Base-by-base conservation (phyloP, 345 rosid genomes). In the Nephelium lappaceum region DNA sequence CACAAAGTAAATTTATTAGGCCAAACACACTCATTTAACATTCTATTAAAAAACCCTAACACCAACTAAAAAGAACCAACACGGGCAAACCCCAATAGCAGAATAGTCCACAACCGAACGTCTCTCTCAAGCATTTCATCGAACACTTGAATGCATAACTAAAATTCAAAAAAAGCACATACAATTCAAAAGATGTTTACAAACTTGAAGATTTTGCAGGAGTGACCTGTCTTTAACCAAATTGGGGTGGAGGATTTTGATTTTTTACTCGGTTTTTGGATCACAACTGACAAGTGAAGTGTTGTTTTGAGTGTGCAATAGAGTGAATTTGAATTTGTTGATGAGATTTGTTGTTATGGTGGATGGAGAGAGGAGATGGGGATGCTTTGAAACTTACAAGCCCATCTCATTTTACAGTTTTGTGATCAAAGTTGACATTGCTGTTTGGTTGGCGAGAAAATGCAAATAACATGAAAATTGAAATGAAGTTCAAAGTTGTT, bases 1-100 rank as follows among this genome's bases (percentile, higher is more conserved):
- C 5, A 87, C 65, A 89, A 81, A 51, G 89, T 87, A 76, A 89
- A 89, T n/a, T 80, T 74, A 69, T 89, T 89, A 4, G 92, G 89
- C 69, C 55, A 51, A 31, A 80, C 81, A 67, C 82, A 87, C 65
- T 74, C 79, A 10, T 42, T 51, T 77, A 55, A 86, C 93, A 89
- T 86, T 36, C 72, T 79, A 67, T 83, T 73, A 51, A 86, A 84
- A 7, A 78, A 78, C 12, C 76, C 66, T 72, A 86, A 72, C 4
- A 60, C 91, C 73, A 21, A 39, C 23, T 21, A 38, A n/a, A 43
- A 55, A 60, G 58, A 82, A 27, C 87, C 85, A 27, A 1, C 43
- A 38, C 84, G 87, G 12, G 80, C 80, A 69, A 83, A 79, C 15
- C 87, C 76, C 8, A 88, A 86, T 16, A 89, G 51, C 16, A 87